phyloP scores from a whole-genome alignment of 2,329 filamentous ascomycete genomes.

The Scleromitrula shiraiana region DNA sequence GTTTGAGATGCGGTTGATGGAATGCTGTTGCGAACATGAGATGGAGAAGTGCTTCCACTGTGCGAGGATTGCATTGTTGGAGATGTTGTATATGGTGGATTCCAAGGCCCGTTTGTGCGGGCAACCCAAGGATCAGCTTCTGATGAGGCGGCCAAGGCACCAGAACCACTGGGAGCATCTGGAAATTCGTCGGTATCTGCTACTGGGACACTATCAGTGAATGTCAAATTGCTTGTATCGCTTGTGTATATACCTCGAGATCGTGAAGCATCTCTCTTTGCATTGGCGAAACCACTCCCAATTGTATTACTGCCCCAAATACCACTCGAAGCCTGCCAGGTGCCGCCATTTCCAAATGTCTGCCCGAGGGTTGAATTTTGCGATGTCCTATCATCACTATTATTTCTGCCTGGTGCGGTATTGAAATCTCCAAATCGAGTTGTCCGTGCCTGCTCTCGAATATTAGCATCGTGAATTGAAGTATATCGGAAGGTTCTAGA shows the following conservation, averaged over 20 bases:
- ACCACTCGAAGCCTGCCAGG: conserved; percentile 32
- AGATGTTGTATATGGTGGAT: conserved; percentile 39
- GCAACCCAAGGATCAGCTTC: conserved; percentile 57
- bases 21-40: conserved; percentile 43
- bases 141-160: conserved; percentile 59
- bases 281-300: conserved; percentile 38
- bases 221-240: conserved; percentile 7
- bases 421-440: conserved; percentile 34
- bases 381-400: conserved; percentile 28
- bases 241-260: conserved; percentile 39
- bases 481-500: conserved; percentile 26
- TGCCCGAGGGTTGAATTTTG: conserved; percentile 34
- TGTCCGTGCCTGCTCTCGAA: conserved; percentile 22
- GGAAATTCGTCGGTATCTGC: conserved; percentile 34
- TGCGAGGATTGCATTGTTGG: conserved; percentile 38
- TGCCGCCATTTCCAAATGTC: conserved; percentile 36
- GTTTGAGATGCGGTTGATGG: conserved; percentile 30
- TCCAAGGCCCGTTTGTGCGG: conserved; percentile 50
- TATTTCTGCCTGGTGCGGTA: conserved; percentile 24
- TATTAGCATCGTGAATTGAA: conserved; percentile 18
- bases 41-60: conserved; percentile 49
- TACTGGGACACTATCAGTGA: conserved; percentile 23
- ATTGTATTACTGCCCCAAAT: conserved; percentile 45
- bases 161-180: conserved; percentile 57
- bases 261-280: conserved; percentile 37